Evolutionary conservation across 2,329 filamentous ascomycete species (phyloP), one percentile per base, ranked within the genome.

Genomic region (Aquanectria penicillioides): DNA sequence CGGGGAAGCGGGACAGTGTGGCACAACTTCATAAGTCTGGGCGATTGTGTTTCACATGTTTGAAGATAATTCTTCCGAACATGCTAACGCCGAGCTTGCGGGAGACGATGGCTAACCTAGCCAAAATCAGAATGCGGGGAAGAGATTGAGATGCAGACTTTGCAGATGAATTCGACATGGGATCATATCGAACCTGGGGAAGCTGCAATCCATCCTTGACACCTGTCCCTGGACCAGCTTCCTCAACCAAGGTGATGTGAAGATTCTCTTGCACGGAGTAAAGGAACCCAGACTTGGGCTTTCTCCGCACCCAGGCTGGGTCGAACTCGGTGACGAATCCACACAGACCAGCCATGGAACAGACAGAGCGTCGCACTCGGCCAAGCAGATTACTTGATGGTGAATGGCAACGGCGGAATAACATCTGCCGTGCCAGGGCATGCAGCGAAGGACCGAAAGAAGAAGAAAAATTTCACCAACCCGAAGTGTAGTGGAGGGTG

Each of bases 41-140:
- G 28, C 15, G 28, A 17, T 18, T n/a, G n/a, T n/a, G n/a, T n/a
- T 37, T 52, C 41, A 48, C 47, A 43, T 52, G 52, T 18, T 52
- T 25, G 12, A 37, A 10, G n/a, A 58, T n/a, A 20, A 6, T 25
- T 15, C 9, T 13, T 11, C 34, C 17, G 10, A 44, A 28, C 18
- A 46, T 38, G 22, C 20, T 52, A 15, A 43, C 44, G 44, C 51
- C 51, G 51, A 46, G 38, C 20, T 41, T 22, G 18, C 47, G 36
- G 22, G 34, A 40, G 28, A 26, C 34, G 44, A 34, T 15, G 50
- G 29, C 33, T 25, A 17, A 26, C 23, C 52, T 40, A 52, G 41
- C 11, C 29, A 52, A 23, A n/a, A 34, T 23, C 15, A 23, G 36
- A 61, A 49, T 53, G 58, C 58, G 53, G 58, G 53, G 43, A 40